These are phyloP conservation scores for Phlebiopsis gigantea DNA, from an alignment of 768 basidiomycete species.

Conservation along the genomic window DNA sequence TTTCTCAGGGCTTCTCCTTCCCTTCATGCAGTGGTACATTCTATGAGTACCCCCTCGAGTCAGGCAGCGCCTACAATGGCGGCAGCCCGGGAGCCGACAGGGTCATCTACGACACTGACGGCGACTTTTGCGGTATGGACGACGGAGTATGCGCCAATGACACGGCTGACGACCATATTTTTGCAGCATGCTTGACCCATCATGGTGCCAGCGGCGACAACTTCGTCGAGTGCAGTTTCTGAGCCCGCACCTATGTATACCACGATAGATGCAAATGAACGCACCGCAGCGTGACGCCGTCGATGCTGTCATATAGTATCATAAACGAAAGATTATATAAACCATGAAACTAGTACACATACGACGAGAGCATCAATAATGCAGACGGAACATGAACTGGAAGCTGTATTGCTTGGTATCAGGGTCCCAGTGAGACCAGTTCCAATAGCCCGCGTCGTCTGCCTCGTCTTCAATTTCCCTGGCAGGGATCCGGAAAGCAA, in stretches of 20 bases:
- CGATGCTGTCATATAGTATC: background rate
- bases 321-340: background rate
- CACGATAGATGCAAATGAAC: background rate
- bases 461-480: constrained; percentile 95
- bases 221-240: constrained; percentile 19
- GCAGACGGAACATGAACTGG: constrained; percentile 90
- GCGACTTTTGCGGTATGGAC: constrained; percentile 20
- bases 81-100: constrained; percentile 27
- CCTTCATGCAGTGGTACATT: constrained; percentile 20
- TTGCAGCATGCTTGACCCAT: constrained; percentile 20
- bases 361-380: constrained; percentile 25
- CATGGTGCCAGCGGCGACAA: constrained; percentile 17
- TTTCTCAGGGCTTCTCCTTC: constrained; percentile 18
- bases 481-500: constrained; percentile 98
- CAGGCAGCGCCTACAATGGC: constrained; percentile 19
- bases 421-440: constrained; percentile 99
- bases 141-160: background rate
- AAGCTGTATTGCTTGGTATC: constrained; percentile 98
- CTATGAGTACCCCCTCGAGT: constrained; percentile 23
- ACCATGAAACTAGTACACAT: constrained; percentile 10
- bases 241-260: background rate
- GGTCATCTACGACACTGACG: constrained; percentile 19
- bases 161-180: background rate
- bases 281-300: background rate
- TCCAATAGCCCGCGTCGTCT: constrained; percentile 86